A percentile compares a stretch with the other conserved stretches of the same genome.
Conservation (phyloP, 2,329 filamentous ascomycete species). For the Colletotrichum salicis region DNA sequence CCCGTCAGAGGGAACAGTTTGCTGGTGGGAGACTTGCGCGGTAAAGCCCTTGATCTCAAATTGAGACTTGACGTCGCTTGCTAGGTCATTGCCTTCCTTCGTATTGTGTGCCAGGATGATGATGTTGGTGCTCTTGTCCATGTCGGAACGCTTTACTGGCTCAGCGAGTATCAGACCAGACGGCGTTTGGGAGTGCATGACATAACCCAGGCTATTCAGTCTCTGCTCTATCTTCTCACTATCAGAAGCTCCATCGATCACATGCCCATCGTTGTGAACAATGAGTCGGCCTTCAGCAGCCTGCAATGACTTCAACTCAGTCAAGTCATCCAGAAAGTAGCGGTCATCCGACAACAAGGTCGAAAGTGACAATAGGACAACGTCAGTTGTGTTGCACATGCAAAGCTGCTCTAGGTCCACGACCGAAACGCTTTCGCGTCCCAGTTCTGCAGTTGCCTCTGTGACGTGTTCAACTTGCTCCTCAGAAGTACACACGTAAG, state of each 20-base stretch:
- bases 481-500: slow-evolving; percentile 16
- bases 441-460: neutral
- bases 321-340: slow-evolving; percentile 12
- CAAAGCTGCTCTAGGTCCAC: slow-evolving; percentile 20
- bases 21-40: neutral
- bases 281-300: neutral
- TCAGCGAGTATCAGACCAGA: slow-evolving; percentile 10
- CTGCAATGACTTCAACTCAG: slow-evolving; percentile 5
- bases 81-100: neutral
- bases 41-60: slow-evolving; percentile 1
- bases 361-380: neutral
- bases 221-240: neutral
- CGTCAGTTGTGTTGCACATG: neutral
- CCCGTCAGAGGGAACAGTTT: neutral
- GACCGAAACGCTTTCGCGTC: slow-evolving; percentile 1
- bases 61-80: neutral
- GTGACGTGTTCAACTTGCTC: neutral
- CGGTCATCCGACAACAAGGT: slow-evolving; percentile 7
- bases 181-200: neutral
- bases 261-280: neutral
- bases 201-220: slow-evolving; percentile 4
- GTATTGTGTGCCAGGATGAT: neutral
- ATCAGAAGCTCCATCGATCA: fast-evolving
- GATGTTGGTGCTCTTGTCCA: slow-evolving; percentile 5
- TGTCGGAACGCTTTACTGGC: neutral